Evolutionary conservation across 148 eudicot genomes (phyloP), one percentile per base, ranked within the genome.

Genomic region (Limonium bicolor): DNA sequence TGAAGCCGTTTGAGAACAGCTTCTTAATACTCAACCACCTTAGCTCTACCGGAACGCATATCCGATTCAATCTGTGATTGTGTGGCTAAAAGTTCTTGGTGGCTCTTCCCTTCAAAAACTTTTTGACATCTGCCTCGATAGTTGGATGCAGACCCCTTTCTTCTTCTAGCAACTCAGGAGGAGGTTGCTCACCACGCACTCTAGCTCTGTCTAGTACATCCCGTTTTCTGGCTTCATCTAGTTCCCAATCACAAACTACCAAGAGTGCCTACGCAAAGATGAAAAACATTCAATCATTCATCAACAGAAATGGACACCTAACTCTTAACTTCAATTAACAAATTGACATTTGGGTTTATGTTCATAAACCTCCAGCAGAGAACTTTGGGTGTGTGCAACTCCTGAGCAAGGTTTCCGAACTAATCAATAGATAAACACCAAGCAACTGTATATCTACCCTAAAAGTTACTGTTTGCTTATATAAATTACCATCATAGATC

Each of bases 11-110:
- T 90, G 41, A 81, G 70, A 57, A 90, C 73, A 43, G 88, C 99
- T 60, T 90, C 99, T 95, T 95, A 90, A 52, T 66, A 90, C 59
- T 90, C 99, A 4, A 85, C 95, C 34, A 85, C 95, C 68, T 90
- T 90, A 46, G 99, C 95, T 20, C 66, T 76, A 38, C 99, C 99
- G 46, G 99, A 85, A 31, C 74, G 76, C 99, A 90, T 90, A 50
- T 72, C 82, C 13, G 94, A 79, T 72, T 90, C 99, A 40, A 85
- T 90, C 60, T 85, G 66, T 22, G n/a, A 50, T 48, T 78, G 86
- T 18, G 85, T 47, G 27, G 55, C 72, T 48, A 78, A 85, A n/a
- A 90, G 51, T 18, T 76, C 94, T 51, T 60, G 56, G 73, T 68
- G 71, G 20, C 69, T 60, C 68, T 73, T 80, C 36, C 87, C 94